Evolutionary conservation across 2,329 filamentous ascomycete genomes (phyloP).

Genomic region (Fusarium pseudoanthophilum): DNA sequence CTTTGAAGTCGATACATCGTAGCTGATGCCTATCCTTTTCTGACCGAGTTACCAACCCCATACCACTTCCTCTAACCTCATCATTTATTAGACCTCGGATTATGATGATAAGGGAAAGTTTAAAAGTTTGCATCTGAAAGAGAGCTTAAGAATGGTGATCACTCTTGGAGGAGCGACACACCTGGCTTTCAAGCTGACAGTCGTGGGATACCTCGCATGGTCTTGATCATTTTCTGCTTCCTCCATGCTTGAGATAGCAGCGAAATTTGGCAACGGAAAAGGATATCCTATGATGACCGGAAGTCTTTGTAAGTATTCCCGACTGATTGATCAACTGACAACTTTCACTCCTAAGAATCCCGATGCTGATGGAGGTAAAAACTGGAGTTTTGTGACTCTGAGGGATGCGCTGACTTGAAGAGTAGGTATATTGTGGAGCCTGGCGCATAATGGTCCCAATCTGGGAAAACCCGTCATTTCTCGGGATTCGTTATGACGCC

Average conservation of each 20-base stretch:
- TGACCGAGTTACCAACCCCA: accelerated
- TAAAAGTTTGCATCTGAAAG: accelerated
- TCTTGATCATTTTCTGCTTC: too few species aligned
- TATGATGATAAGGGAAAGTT: neutral
- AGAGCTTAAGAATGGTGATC: neutral
- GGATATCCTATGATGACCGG: neutral
- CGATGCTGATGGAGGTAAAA: neutral
- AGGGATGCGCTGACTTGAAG: neutral
- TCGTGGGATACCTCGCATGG: neutral
- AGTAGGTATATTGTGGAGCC: neutral
- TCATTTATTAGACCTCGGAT: accelerated
- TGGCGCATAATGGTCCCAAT: neutral
- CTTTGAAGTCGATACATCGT: too few species aligned
- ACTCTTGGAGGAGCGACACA: neutral
- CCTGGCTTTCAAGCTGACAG: neutral
- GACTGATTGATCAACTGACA: neutral
- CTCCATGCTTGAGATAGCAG: neutral
- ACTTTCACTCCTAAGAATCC: neutral
- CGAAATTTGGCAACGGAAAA: neutral
- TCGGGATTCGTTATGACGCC: neutral
- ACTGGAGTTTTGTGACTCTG: neutral
- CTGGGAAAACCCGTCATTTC: neutral
- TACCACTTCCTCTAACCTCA: accelerated
- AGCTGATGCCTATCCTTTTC: too few species aligned
- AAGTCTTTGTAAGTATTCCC: neutral